phyloP scores from a whole-genome alignment of 2,329 filamentous ascomycete genomes.

The Colletotrichum sp. region DNA sequence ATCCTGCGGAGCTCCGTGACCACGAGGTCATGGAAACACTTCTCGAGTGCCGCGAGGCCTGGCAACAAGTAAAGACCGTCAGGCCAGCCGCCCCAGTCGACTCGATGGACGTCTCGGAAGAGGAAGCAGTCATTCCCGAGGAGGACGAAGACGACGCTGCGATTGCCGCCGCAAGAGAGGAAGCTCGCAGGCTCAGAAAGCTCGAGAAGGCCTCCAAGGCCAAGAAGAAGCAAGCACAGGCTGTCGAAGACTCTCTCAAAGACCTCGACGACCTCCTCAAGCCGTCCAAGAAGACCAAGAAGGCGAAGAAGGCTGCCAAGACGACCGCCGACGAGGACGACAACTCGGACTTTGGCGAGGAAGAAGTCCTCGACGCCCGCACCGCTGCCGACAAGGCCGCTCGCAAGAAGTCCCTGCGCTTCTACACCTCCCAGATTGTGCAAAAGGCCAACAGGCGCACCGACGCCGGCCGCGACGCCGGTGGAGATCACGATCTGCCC shows the following conservation, averaged over 20 bases:
- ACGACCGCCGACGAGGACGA: slow-evolving; percentile 52
- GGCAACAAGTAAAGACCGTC: slow-evolving; percentile 76
- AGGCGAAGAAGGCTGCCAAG: slow-evolving; percentile 46
- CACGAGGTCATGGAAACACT: slow-evolving; percentile 91
- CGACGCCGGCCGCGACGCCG: slow-evolving; percentile 73
- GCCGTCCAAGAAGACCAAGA: slow-evolving; percentile 51
- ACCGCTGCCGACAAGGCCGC: slow-evolving; percentile 86
- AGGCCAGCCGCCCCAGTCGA: slow-evolving; percentile 46
- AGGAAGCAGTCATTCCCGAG: slow-evolving; percentile 25
- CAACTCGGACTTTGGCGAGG: slow-evolving; percentile 93
- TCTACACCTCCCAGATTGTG: slow-evolving; percentile 97
- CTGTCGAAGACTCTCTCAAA: slow-evolving; percentile 73
- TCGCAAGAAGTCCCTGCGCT: slow-evolving; percentile 90
- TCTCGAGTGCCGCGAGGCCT: slow-evolving; percentile 79
- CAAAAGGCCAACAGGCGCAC: slow-evolving; percentile 91
- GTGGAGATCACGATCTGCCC: slow-evolving; percentile 83
- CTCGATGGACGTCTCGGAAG: slow-evolving; percentile 35
- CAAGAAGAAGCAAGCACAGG: slow-evolving; percentile 56
- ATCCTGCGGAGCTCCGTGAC: slow-evolving; percentile 81
- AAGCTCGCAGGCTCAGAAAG: slow-evolving; percentile 41
- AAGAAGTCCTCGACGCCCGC: slow-evolving; percentile 76
- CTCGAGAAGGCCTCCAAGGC: slow-evolving; percentile 44
- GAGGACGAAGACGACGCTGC: slow-evolving; percentile 29
- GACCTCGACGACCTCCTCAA: slow-evolving; percentile 67
- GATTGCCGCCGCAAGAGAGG: slow-evolving; percentile 30